Base-by-base conservation (phyloP, 192 early-diverging fungal species). In the Coemansia sp. region DNA sequence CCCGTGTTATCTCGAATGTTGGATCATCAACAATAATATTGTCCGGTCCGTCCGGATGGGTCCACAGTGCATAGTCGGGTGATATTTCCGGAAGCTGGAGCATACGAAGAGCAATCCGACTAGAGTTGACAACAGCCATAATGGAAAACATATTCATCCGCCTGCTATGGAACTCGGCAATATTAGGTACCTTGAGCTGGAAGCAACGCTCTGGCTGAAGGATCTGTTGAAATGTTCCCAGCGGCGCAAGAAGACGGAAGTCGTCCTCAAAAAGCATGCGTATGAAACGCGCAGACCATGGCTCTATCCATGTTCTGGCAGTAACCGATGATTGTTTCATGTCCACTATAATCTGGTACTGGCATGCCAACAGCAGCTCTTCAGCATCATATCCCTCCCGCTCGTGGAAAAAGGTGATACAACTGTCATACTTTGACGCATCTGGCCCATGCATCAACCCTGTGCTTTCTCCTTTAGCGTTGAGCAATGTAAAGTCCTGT, bases 141-240 rank as follows among this genome's bases (percentile, higher is more conserved):
- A 76, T 78, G 4, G 81, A 83, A 51, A 78, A 83, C 81, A 83
- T 73, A 56, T 83, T 83, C 76, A 83, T 83, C 15, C 76, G 76
- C 64, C 57, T 78, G 71, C 72, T 79, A 65, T 78, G 76, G 77
- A 78, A 78, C 69, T 83, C 77, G 61, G 81, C 76, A 19, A 79
- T 55, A 41, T 78, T 76, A 8, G 81, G 76, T 47, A 78, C 76
- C 48, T 83, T 83, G 55, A 83, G 81, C 73, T 83, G 76, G 68
- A 83, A 78, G 71, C 77, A 78, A 42, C 81, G 73, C 73, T 69
- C 71, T 13, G 81, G 81, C 65, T 79, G 81, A 36, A 83, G 46
- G 26, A 83, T 83, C 68, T 83, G 76, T 65, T 78, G 77, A 73
- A 83, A 83, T 41, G 81, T 83, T 4, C 69, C 77, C 63, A 79